Evolutionary conservation across 306 rosid species (phyloP), one percentile per base, ranked within the genome.

Genomic region (Begonia loranthoides): DNA sequence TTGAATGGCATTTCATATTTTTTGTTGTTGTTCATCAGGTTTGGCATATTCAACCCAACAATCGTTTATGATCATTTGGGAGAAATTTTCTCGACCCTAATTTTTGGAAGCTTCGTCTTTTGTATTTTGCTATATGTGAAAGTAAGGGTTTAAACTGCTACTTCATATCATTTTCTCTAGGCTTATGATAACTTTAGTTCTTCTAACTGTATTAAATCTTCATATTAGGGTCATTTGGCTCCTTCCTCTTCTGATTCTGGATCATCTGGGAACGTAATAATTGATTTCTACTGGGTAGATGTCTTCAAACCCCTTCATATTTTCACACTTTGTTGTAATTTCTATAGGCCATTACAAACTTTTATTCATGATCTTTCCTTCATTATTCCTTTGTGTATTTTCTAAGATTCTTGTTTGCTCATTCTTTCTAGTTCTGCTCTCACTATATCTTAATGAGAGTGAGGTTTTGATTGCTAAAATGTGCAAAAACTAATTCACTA

Each of bases 211-310:
- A 21, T 33, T 52, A 46, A 40, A 73, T 66, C 9, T 62, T 45
- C 72, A 21, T 52, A 19, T 28, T 55, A 89, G 99, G 99, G 99
- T 62, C 92, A 69, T 56, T 15, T 90, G 76, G 88, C 84, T 22
- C 95, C 99, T 46, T 90, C 99, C 60, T 90, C 99, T 36, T 17
- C 92, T 5, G 99, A 90, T 69, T 86, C 88, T 24, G 99, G 99
- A 48, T 90, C 99, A 43, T 72, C 77, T 49, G 94, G 95, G 52
- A 80, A 90, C 70, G 1, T 83, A 40, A 86, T 90, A 46, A 80
- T 90, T 53, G 99, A 90, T 61, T 90, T 90, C 72, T 86, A 90
- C 70, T 90, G 99, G 99, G 99, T 90, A 79, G 74, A 43, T 70
- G 58, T 15, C 61, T 66, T 41, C 17, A 15, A 22, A 40, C 44